Base-by-base conservation (phyloP, 2,329 filamentous ascomycete species). In the Pseudogymnoascus sp. region DNA sequence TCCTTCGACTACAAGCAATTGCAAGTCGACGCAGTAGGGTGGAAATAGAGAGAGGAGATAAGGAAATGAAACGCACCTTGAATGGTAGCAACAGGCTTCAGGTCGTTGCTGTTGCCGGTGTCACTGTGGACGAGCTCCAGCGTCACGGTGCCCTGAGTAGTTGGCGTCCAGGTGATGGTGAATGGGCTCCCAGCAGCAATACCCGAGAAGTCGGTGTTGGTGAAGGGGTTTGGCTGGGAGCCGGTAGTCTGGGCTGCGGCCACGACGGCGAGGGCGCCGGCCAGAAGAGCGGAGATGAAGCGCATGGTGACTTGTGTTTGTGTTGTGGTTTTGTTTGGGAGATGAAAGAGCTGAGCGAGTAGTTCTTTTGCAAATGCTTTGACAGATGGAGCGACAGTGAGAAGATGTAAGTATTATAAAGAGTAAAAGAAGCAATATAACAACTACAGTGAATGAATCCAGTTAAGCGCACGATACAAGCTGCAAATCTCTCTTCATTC, bases 101-200 rank as follows among this genome's bases (percentile, higher is more conserved):
- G 26, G 8, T 62, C 40, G 29, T 12, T 26, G 2, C 39, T 36
- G 45, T 62, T 14, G 21, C 69, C 34, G 2, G 60, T 40, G 45
- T 62, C 16, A 16, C 69, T 69, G 37, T 66, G 63, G 62, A 66
- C 64, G 36, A 72, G 54, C 18, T 67, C 4, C 39, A 72, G 36
- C 3, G 51, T 61, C 10, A 67, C 26, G 34, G 64, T 69, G 51
- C 68, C 64, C 1, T 42, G 66, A 1, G 67, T 68, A 14, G 64
- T 61, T 34, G 65, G 65, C 1, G 23, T 11, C 66, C 66, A 67
- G 45, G 66, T 67, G 61, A 67, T 66, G 16, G 47, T 62, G 61
- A 64, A 36, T 18, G 63, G 39, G 16, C 34, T 18, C 4, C 65
- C 66, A 29, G 65, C 66, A n/a, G 31, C 42, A 45, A 67, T 23